Conservation (phyloP, 768 basidiomycete species). For the Suillus placidus region DNA sequence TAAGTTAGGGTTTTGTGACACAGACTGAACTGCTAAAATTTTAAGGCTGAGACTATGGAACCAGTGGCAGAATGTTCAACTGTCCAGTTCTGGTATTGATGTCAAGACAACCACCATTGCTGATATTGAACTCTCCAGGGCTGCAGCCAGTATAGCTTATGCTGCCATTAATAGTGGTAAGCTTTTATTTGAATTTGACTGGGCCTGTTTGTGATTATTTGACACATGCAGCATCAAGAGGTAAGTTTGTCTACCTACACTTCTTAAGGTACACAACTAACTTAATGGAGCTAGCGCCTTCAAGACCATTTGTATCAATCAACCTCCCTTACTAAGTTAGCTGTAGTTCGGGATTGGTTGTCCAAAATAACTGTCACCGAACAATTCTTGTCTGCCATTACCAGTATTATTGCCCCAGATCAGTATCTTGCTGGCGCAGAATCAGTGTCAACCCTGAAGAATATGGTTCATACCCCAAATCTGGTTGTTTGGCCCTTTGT, state of each 20-base stretch:
- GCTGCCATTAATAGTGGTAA: no score
- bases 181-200: no score
- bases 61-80: no score
- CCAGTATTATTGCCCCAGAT: background rate
- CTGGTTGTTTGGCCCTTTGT: conserved; percentile 2
- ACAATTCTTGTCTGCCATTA: background rate
- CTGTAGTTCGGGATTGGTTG: background rate
- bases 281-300: background rate
- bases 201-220: no score
- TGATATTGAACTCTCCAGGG: no score
- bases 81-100: no score
- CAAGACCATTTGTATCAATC: background rate
- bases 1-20: no score
- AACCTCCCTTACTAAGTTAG: background rate
- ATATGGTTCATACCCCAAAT: background rate
- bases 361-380: background rate
- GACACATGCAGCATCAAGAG: background rate
- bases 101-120: no score
- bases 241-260: background rate
- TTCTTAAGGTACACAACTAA: background rate
- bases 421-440: background rate
- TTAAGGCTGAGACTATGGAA: no score
- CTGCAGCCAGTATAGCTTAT: no score
- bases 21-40: no score
- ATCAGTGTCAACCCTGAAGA: background rate